Conservation (phyloP, 2,329 filamentous ascomycete species). For the Ascochyta viciae-villosae region DNA sequence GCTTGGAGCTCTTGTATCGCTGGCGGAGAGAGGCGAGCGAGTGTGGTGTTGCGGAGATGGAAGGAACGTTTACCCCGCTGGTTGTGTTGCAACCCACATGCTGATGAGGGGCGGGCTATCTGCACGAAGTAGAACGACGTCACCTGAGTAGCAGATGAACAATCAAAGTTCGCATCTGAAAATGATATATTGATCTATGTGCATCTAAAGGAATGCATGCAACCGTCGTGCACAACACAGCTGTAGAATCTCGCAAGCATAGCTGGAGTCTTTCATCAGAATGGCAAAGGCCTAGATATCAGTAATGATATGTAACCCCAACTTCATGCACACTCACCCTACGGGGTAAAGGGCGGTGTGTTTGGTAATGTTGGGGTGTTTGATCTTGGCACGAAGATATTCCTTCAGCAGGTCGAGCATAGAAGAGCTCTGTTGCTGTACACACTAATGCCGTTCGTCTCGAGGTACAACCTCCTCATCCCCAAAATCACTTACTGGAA, state of each 20-base stretch:
- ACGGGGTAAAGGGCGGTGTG: slow-evolving; percentile 61
- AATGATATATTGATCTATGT: slow-evolving; percentile 16
- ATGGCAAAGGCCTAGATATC: slow-evolving; percentile 8
- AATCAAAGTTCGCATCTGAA: slow-evolving; percentile 8
- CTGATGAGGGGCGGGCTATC: slow-evolving; percentile 9
- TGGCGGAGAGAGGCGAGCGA: slow-evolving; percentile 30
- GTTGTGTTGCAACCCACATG: slow-evolving; percentile 4
- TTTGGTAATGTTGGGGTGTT: slow-evolving; percentile 69
- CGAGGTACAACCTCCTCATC: slow-evolving; percentile 26
- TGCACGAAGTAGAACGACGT: slow-evolving; percentile 18
- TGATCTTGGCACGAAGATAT: slow-evolving; percentile 69
- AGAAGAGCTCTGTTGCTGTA: slow-evolving; percentile 68
- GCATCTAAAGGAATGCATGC: slow-evolving; percentile 4
- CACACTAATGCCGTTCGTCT: slow-evolving; percentile 69
- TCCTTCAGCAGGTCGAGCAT: slow-evolving; percentile 73
- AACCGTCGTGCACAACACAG: background rate
- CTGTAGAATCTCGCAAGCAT: background rate
- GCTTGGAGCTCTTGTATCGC: slow-evolving; percentile 38
- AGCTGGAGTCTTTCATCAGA: background rate
- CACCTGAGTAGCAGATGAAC: slow-evolving; percentile 13
- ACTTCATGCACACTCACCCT: slow-evolving; percentile 70
- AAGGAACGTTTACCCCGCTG: slow-evolving; percentile 24
- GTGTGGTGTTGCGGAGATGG: slow-evolving; percentile 5
- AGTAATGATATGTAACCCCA: slow-evolving; percentile 60
- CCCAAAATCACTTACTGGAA: slow-evolving; percentile 18